Percentiles rank a stretch among this genome's conserved stretches.
phyloP scores from a whole-genome alignment of 2,329 filamentous ascomycete species.

The Neodidymelliopsis sp. region DNA sequence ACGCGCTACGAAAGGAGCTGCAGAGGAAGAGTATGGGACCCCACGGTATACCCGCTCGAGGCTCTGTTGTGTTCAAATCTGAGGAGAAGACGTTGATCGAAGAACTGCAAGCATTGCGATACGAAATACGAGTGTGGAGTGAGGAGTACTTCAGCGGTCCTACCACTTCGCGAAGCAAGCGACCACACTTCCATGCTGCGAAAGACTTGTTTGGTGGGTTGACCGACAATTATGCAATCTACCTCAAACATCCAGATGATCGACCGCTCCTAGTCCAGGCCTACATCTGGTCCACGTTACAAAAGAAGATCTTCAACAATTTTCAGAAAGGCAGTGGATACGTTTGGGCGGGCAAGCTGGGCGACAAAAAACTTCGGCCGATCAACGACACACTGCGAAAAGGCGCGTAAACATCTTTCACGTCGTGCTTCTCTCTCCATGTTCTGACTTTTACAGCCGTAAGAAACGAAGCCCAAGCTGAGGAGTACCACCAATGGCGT shows the following conservation, averaged over 20 bases:
- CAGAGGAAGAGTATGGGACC: constrained; percentile 44
- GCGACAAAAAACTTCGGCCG: constrained; percentile 45
- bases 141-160: constrained; percentile 46
- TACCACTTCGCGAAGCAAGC: constrained; percentile 35
- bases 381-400: constrained; percentile 48
- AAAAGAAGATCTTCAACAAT: constrained; percentile 48
- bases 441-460: constrained; percentile 38
- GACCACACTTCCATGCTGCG: constrained; percentile 42
- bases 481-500: constrained; percentile 48
- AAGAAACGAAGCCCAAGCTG: constrained; percentile 46
- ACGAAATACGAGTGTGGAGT: constrained; percentile 46
- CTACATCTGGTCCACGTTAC: constrained; percentile 46
- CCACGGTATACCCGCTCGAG: constrained; percentile 36
- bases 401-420: constrained; percentile 27
- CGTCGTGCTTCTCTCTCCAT: constrained; percentile 3
- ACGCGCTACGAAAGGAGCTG: constrained; percentile 47
- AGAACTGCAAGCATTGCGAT: constrained; percentile 43
- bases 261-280: constrained; percentile 48
- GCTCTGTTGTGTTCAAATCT: constrained; percentile 41
- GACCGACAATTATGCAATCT: constrained; percentile 44
- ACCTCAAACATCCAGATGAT: constrained; percentile 43
- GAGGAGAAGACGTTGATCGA: constrained; percentile 48
- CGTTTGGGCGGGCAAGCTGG: constrained; percentile 49
- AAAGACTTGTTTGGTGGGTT: constrained; percentile 44
- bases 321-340: constrained; percentile 47